These are phyloP conservation scores for Globisporangium solare DNA, from an alignment of 352 stramenopile genomes.

Conservation along the genomic window DNA sequence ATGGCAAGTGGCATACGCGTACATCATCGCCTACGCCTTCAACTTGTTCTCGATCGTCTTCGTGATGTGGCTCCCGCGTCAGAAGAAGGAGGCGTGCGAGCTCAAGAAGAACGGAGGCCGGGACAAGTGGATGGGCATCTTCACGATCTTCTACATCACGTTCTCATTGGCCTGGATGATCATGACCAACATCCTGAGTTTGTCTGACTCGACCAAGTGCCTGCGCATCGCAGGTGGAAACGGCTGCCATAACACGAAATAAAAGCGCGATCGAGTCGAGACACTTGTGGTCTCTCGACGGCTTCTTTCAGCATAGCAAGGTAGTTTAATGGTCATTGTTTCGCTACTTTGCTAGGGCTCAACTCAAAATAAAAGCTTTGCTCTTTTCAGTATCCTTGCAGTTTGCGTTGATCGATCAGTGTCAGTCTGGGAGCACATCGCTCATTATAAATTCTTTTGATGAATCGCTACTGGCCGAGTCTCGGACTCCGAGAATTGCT, in stretches of 20 bases:
- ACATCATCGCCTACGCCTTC: conserved; percentile 52
- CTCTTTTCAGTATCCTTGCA: no score
- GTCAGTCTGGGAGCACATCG: no score
- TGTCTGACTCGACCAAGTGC: conserved; percentile 48
- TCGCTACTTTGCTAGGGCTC: no score
- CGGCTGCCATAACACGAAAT: conserved; percentile 17
- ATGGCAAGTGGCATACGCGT: conserved; percentile 44
- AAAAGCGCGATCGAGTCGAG: no score
- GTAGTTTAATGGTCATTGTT: no score
- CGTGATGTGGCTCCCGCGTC: conserved; percentile 36
- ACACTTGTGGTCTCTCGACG: no score
- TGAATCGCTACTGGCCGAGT: no score
- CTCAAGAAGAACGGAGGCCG: conserved; percentile 35
- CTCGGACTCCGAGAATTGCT: no score
- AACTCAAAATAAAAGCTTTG: no score
- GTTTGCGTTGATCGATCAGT: no score
- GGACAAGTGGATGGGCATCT: conserved; percentile 31
- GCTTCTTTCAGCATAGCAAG: no score
- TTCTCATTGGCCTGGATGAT: conserved; percentile 52
- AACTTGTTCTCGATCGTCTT: conserved; percentile 48
- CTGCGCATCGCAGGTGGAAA: conserved; percentile 42
- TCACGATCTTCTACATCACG: conserved; percentile 30
- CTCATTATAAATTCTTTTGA: no score
- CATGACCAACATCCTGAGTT: conserved; percentile 56
- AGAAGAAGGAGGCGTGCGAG: conserved; percentile 44